Evolutionary conservation across 129 eudicot species (phyloP), one percentile per base, ranked within the genome.

Genomic region (Solidago caesia): DNA sequence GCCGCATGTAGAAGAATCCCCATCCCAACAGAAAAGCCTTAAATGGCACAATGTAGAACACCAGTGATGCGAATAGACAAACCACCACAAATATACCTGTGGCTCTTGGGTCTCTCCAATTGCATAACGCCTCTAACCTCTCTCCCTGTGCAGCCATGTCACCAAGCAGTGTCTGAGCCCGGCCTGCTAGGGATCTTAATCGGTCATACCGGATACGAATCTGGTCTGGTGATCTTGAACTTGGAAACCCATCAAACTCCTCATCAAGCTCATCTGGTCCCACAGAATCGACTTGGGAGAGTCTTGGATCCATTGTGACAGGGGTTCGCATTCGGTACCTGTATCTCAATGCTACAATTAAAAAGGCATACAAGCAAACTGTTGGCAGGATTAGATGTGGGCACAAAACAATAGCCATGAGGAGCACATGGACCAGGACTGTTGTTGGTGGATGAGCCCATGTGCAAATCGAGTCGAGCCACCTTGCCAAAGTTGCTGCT

Each of bases 51-150:
- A 88, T 82, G 43, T 94, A 94, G 68, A 91, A 90, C 82, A 88
- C 61, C 27, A 90, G 44, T 3, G 97, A 86, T 5, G 93, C 98
- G 43, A 91, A 64, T 8, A 94, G 59, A 51, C 92, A 91, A 46
- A 88, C 87, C 82, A 88, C 88, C 69, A 85, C 87, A 13, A 94
- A 94, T 64, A 94, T 90, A 0, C 93, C 93, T 0, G 98, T 90
- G 2, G 98, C 98, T 57, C 98, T 80, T 1, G 97, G 98, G 60
- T 94, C 98, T 74, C 87, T 88, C 98, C 98, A 94, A 21, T 85
- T 94, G 85, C 85, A 91, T 80, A 94, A 56, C 12, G 97, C 97
- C 76, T 90, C 97, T 25, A 90, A 29, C 41, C 98, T 80, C 60
- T 94, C 98, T 8, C 96, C 92, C 39, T 88, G 97, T 12, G 98